Evolutionary conservation across 352 stramenopile genomes (phyloP).

Genomic region (Globisporangium takayamanum): DNA sequence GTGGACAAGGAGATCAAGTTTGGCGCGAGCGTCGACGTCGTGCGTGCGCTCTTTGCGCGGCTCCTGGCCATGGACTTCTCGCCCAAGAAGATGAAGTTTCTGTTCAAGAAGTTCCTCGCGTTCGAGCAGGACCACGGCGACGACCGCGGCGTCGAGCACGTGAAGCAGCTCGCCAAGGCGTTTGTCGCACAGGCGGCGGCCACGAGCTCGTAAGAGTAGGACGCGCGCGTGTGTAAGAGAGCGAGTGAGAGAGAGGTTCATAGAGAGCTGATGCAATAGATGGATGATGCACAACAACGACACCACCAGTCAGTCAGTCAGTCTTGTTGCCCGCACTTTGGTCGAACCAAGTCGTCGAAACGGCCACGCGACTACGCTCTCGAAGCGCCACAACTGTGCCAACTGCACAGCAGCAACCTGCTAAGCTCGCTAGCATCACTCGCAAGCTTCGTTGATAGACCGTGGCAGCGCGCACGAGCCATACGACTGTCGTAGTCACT

Average conservation of each 20-base stretch:
- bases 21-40: constrained; percentile 65
- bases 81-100: constrained; percentile 97
- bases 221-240: constrained; percentile 16
- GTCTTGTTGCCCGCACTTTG: too few relatives aligned
- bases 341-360: too few relatives aligned
- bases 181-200: constrained; percentile 83
- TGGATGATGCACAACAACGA: background rate
- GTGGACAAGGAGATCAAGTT: constrained; percentile 97
- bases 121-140: constrained; percentile 93
- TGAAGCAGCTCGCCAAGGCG: constrained; percentile 93
- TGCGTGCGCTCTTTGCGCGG: constrained; percentile 88
- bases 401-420: too few relatives aligned
- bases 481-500: background rate
- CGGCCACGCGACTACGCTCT: too few relatives aligned
- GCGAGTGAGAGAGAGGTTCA: background rate
- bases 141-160: constrained; percentile 77
- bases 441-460: background rate
- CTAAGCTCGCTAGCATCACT: too few relatives aligned
- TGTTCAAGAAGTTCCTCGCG: constrained; percentile 96
- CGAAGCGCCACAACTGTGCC: too few relatives aligned
- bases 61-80: constrained; percentile 93
- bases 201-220: constrained; percentile 1
- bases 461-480: too few relatives aligned
- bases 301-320: too few relatives aligned
- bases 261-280: background rate